A percentile compares a stretch with the other conserved stretches of the same genome.
phyloP scores from a whole-genome alignment of 2,329 filamentous ascomycete species.

The Colletotrichum orchidophilum region DNA sequence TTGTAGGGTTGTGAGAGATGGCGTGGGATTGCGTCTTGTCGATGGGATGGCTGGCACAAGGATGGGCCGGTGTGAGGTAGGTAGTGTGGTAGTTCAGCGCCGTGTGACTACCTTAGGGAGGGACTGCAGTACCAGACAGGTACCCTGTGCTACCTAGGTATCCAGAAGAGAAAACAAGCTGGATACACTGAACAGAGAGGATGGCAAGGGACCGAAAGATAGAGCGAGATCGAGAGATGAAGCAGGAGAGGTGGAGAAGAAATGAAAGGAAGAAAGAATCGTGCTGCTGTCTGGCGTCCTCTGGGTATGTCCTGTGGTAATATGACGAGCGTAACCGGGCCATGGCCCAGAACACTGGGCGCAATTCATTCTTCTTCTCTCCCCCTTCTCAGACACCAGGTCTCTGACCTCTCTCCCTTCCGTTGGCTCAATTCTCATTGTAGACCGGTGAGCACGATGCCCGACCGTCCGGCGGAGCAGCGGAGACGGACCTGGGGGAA shows the following conservation, averaged over 20 bases:
- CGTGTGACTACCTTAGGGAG: neutral
- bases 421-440: neutral
- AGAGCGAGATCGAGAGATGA: neutral
- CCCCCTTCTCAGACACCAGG: neutral
- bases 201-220: neutral
- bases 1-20: neutral
- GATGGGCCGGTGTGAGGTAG: neutral
- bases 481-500: constrained; percentile 21
- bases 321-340: neutral
- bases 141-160: neutral
- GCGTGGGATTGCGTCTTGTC: neutral
- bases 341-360: neutral
- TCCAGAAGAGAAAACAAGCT: neutral
- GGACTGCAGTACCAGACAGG: neutral
- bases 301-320: neutral
- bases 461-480: neutral
- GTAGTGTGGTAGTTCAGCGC: neutral
- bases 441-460: neutral
- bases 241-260: neutral
- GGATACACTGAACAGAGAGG: neutral
- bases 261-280: neutral
- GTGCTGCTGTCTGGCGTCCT: neutral
- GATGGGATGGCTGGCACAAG: neutral
- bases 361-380: neutral
- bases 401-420: neutral